Conservation (phyloP, 2,329 filamentous ascomycete genomes). For the Penicillium sp. region DNA sequence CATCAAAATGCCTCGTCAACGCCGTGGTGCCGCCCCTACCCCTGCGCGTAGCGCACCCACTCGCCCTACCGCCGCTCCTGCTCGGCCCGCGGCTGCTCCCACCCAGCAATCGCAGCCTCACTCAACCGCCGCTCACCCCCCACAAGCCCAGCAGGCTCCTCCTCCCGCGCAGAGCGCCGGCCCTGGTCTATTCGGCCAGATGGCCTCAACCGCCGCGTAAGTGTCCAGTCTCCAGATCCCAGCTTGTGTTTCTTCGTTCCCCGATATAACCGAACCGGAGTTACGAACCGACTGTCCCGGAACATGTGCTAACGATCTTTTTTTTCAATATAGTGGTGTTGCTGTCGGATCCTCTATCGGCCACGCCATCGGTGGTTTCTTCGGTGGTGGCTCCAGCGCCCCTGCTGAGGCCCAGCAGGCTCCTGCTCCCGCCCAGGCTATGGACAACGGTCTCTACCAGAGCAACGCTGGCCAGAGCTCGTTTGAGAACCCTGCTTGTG, state of each 20-base stretch:
- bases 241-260: neutral
- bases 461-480: slow-evolving; percentile 49
- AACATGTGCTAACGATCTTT: slow-evolving; percentile 13
- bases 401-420: slow-evolving; percentile 52
- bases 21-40: slow-evolving; percentile 58
- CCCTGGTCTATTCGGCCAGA: slow-evolving; percentile 88
- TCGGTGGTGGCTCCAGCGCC: slow-evolving; percentile 66
- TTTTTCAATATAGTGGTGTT: slow-evolving; percentile 67
- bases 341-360: slow-evolving; percentile 93
- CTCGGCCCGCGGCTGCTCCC: slow-evolving; percentile 52
- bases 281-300: neutral
- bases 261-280: slow-evolving; percentile 15
- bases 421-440: slow-evolving; percentile 53
- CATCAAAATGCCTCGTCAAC: slow-evolving; percentile 70
- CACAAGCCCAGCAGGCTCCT: slow-evolving; percentile 48
- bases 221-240: slow-evolving; percentile 39
- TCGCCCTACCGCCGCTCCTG: slow-evolving; percentile 62
- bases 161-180: slow-evolving; percentile 58
- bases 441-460: slow-evolving; percentile 47
- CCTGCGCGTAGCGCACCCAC: slow-evolving; percentile 56
- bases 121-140: slow-evolving; percentile 58
- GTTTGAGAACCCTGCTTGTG: slow-evolving; percentile 62
- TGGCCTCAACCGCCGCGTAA: slow-evolving; percentile 97
- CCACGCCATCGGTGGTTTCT: slow-evolving; percentile 87
- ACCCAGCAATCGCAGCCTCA: slow-evolving; percentile 63